phyloP scores from a whole-genome alignment of 441 rosid species.

The Dalechampia spathulata region DNA sequence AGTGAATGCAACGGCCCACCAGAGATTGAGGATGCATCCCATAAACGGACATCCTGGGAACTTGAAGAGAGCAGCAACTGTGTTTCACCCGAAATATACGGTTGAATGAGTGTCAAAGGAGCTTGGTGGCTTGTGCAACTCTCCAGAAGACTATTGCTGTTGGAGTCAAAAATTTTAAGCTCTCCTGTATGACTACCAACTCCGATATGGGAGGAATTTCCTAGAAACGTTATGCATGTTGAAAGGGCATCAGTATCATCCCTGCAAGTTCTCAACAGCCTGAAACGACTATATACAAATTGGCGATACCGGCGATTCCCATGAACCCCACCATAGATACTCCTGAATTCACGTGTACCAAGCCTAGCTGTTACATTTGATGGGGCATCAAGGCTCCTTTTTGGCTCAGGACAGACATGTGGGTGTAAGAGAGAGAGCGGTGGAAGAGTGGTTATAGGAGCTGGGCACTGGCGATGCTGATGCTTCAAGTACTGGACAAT shows the following conservation, averaged over 20 bases:
- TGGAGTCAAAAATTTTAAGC: constrained; percentile 67
- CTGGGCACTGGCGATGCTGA: constrained; percentile 98
- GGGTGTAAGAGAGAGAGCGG: constrained; percentile 93
- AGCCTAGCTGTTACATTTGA: constrained; percentile 80
- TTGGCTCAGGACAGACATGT: constrained; percentile 97
- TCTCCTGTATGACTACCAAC: constrained; percentile 92
- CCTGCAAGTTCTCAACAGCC: constrained; percentile 90
- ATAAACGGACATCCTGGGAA: constrained; percentile 71
- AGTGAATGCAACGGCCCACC: constrained; percentile 72
- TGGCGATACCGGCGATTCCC: constrained; percentile 96
- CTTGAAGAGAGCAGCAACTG: constrained; percentile 87
- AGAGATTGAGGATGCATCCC: constrained; percentile 76
- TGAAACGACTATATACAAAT: constrained; percentile 92
- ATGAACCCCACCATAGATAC: constrained; percentile 79
- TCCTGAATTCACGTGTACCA: constrained; percentile 78
- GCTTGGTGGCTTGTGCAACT: constrained; percentile 74
- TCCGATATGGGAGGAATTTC: constrained; percentile 71
- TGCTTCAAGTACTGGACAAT: constrained; percentile 96
- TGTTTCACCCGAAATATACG: constrained; percentile 51
- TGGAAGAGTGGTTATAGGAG: constrained; percentile 97
- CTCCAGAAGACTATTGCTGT: constrained; percentile 62
- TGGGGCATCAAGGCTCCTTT: constrained; percentile 88
- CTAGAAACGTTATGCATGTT: constrained; percentile 77
- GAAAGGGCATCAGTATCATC: constrained; percentile 74
- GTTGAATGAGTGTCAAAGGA: constrained; percentile 73